These are phyloP conservation scores for Agaricales sp. DNA, from an alignment of 1,284 basidiomycete species.

Conservation along the genomic window DNA sequence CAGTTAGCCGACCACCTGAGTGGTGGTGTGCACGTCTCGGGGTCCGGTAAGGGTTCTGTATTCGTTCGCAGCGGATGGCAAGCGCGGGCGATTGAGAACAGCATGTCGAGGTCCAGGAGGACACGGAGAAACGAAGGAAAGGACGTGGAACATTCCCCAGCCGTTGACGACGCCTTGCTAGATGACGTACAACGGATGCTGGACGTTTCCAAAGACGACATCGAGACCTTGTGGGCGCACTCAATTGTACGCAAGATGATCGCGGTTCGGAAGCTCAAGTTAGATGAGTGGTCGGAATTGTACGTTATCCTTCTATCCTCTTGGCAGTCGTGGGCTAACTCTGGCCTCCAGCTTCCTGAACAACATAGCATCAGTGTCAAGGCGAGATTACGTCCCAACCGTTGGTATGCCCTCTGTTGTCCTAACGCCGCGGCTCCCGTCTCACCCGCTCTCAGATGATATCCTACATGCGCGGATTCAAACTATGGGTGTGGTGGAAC, in stretches of 20 bases:
- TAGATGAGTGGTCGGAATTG: constrained; percentile 82
- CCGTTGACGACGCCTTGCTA: constrained; percentile 39
- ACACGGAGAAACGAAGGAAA: constrained; percentile 22
- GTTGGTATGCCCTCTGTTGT: constrained; percentile 34
- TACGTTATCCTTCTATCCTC: constrained; percentile 28
- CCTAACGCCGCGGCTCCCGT: constrained; percentile 17
- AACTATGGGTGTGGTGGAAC: constrained; percentile 3
- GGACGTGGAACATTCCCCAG: constrained; percentile 21
- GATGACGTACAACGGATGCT: constrained; percentile 52
- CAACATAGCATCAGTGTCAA: constrained; percentile 59
- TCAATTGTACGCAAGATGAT: constrained; percentile 58
- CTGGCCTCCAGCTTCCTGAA: constrained; percentile 49
- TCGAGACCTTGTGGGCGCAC: constrained; percentile 60
- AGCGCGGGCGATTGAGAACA: constrained; percentile 46
- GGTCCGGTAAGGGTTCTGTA: constrained; percentile 61
- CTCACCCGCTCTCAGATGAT: constrained; percentile 42
- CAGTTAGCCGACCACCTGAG: constrained; percentile 60
- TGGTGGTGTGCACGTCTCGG: constrained; percentile 58
- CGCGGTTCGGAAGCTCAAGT: constrained; percentile 53
- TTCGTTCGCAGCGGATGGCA: constrained; percentile 77
- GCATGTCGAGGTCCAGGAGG: constrained; percentile 25
- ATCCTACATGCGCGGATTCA: constrained; percentile 69
- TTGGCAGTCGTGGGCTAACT: constrained; percentile 10
- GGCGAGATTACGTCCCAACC: constrained; percentile 57
- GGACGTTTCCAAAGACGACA: constrained; percentile 45